Evolutionary conservation across 2,329 filamentous ascomycete species (phyloP).

Genomic region (Nothophaeocryptopus gaeumannii): DNA sequence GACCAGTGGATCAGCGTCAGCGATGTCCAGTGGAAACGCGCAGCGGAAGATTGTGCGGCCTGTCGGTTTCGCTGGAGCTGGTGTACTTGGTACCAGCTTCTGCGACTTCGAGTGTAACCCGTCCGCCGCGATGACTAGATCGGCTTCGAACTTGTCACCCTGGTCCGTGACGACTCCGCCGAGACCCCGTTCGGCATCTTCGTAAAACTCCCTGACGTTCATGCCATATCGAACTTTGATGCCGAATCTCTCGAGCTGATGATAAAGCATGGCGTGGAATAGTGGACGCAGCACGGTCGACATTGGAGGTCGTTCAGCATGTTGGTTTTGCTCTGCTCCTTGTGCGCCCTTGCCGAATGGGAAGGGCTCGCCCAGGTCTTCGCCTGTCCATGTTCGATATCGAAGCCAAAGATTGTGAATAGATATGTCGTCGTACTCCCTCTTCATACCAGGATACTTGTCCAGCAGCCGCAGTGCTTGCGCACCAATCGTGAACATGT

Average conservation of each 20-base stretch:
- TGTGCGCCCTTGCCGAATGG: slow-evolving; percentile 12
- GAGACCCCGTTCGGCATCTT: slow-evolving; percentile 35
- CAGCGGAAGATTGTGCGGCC: slow-evolving; percentile 23
- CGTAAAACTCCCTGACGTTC: slow-evolving; percentile 44
- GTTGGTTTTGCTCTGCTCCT: slow-evolving; percentile 10
- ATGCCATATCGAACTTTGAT: slow-evolving; percentile 18
- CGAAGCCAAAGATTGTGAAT: slow-evolving; percentile 22
- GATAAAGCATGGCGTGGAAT: slow-evolving; percentile 23
- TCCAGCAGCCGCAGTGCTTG: slow-evolving; percentile 13
- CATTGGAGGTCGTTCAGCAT: slow-evolving; percentile 19
- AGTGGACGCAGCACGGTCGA: slow-evolving; percentile 17
- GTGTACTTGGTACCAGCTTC: slow-evolving; percentile 7
- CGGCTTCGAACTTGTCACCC: slow-evolving; percentile 43
- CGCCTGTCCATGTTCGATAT: slow-evolving; percentile 21
- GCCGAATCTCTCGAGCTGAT: slow-evolving; percentile 22
- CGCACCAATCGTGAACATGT: slow-evolving; percentile 43
- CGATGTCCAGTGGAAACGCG: slow-evolving; percentile 21
- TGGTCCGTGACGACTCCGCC: slow-evolving; percentile 36
- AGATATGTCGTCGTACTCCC: slow-evolving; percentile 20
- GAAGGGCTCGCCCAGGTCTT: slow-evolving; percentile 17
- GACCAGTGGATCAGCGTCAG: slow-evolving; percentile 19
- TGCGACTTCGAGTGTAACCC: slow-evolving; percentile 19
- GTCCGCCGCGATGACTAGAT: slow-evolving; percentile 36
- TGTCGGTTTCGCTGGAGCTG: slow-evolving; percentile 17
- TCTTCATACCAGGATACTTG: slow-evolving; percentile 22